phyloP scores from a whole-genome alignment of 495 filamentous ascomycete genomes.

The Viridothelium virens region DNA sequence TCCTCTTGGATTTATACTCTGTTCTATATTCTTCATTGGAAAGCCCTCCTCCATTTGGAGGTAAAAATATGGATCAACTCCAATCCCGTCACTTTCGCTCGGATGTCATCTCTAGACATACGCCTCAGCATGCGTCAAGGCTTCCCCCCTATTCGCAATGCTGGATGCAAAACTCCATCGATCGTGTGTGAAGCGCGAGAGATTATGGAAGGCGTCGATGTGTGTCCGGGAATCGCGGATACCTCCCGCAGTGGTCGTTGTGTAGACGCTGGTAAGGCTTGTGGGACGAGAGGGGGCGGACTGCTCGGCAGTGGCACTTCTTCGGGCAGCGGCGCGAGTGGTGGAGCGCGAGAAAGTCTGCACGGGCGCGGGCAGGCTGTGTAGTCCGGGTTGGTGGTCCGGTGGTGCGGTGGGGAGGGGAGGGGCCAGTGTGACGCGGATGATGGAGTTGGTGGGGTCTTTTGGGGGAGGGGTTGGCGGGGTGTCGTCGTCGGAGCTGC shows the following conservation, averaged over 20 bases:
- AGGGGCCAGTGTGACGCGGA: background rate
- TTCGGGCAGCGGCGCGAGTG: background rate
- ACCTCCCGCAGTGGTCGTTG: background rate
- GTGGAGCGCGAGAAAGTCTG: background rate
- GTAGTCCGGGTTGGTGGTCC: background rate
- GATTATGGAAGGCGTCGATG: background rate
- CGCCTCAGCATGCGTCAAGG: background rate
- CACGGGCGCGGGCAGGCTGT: background rate
- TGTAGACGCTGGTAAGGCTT: background rate
- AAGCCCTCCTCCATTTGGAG: no score
- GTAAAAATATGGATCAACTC: no score
- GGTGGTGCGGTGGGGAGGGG: background rate
- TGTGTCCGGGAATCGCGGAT: background rate
- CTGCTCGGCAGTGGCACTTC: background rate
- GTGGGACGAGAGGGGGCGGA: background rate
- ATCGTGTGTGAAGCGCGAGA: slow-evolving; percentile 4
- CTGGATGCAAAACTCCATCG: slow-evolving; percentile 13
- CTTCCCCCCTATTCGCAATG: background rate
- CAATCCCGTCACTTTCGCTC: no score
- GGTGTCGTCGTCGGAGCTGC: background rate
- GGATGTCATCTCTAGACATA: background rate
- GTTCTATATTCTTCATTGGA: no score
- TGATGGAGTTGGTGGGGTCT: background rate
- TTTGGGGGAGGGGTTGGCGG: background rate
- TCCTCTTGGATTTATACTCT: no score